Evolutionary conservation across 192 early-diverging fungal species (phyloP).

Genomic region (Mortierella claussenii): DNA sequence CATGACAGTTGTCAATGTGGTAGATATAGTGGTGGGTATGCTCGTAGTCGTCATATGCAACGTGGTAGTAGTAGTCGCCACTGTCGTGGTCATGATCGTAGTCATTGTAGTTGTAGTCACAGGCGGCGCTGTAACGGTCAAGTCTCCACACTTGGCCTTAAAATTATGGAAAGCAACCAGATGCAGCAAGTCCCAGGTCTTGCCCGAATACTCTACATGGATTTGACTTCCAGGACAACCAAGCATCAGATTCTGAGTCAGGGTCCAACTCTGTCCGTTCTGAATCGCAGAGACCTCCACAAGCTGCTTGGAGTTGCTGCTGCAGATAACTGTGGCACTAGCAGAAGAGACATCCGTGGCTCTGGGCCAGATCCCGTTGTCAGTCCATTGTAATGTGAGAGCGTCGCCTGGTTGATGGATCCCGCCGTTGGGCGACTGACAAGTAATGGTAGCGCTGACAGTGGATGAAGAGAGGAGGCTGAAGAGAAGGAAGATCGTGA

Average conservation of each 20-base stretch:
- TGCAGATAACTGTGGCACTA: slow-evolving; percentile 3
- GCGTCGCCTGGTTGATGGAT: background rate
- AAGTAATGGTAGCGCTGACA: slow-evolving; percentile 9
- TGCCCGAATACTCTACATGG: slow-evolving; percentile 6
- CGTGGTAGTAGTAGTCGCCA: background rate
- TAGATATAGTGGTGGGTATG: background rate
- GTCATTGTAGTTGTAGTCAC: background rate
- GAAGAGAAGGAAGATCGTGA: background rate
- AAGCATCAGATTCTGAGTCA: background rate
- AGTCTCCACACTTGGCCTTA: background rate
- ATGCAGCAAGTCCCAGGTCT: slow-evolving; percentile 2
- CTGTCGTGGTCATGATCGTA: background rate
- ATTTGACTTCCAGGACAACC: slow-evolving; percentile 2
- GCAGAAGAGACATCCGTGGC: slow-evolving; percentile 16
- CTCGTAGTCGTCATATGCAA: background rate
- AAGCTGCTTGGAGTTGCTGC: background rate
- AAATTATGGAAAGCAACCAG: background rate
- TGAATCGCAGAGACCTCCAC: background rate
- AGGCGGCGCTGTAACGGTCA: background rate
- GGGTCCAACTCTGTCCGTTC: slow-evolving; percentile 10
- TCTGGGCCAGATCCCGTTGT: slow-evolving; percentile 11
- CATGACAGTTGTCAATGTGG: background rate
- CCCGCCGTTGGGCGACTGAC: slow-evolving; percentile 7
- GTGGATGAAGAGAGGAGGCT: background rate
- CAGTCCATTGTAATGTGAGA: background rate